A percentile compares a stretch with the other conserved stretches of the same genome.
Conservation (phyloP, 805 yeast species). For the Myxozyma vanderwaltii region DNA sequence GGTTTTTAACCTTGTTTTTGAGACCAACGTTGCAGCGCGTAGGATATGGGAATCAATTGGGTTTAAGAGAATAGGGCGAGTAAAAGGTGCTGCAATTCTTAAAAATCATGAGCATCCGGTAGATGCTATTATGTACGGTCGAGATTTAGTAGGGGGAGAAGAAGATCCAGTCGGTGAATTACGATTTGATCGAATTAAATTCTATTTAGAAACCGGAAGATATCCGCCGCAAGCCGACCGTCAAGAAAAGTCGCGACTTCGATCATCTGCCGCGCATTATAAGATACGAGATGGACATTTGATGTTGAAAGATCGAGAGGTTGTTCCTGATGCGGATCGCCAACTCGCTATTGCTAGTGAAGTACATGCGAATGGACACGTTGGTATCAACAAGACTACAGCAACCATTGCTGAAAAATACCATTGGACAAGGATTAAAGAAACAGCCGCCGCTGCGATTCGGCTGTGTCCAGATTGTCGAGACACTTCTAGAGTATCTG, state of each 20-base stretch:
- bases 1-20: conserved; percentile 82
- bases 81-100: conserved; percentile 85
- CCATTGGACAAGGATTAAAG: conserved; percentile 91
- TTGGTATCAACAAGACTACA: conserved; percentile 88
- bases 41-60: conserved; percentile 73
- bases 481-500: conserved; percentile 43
- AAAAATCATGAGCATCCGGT: conserved; percentile 84
- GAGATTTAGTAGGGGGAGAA: conserved; percentile 63
- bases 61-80: conserved; percentile 75
- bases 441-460: conserved; percentile 78
- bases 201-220: conserved; percentile 77
- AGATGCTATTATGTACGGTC: conserved; percentile 83
- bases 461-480: conserved; percentile 75
- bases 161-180: conserved; percentile 54
- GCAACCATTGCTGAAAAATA: conserved; percentile 73
- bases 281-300: conserved; percentile 64
- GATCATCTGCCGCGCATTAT: conserved; percentile 79
- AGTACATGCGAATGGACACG: conserved; percentile 69
- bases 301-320: conserved; percentile 76
- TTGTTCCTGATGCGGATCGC: conserved; percentile 71
- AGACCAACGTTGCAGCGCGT: conserved; percentile 81
- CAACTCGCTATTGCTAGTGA: conserved; percentile 76
- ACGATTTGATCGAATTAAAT: conserved; percentile 74
- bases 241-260: conserved; percentile 81
- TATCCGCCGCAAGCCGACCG: conserved; percentile 84